Base-by-base conservation (phyloP, 345 rosid genomes). In the Gossypium turneri region DNA sequence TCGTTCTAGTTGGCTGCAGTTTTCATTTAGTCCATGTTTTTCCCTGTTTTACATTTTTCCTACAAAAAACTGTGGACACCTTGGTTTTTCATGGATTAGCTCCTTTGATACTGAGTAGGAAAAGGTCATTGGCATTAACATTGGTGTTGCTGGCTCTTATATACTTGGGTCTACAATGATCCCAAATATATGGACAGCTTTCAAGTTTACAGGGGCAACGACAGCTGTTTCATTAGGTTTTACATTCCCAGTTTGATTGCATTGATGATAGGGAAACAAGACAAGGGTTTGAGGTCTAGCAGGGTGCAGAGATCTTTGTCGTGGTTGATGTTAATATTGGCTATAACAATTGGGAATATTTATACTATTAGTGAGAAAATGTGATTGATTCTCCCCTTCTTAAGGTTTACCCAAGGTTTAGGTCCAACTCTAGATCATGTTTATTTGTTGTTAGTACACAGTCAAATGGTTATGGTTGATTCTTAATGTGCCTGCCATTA, bases 151-250 rank as follows among this genome's bases (percentile, higher is more conserved):
- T 95, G 67, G 83, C 69, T 17, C 82, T 85, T 44, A 87, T 90
- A 55, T 95, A 87, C 79, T 73, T 0, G 97, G 94, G 51, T 95
- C 99, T 7, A 91, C 98, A 9, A 85, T 87, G 94, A 87, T 93
- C 74, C 99, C 99, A 9, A 95, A 86, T 65, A 95, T 95, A 75
- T 95, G 98, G 99, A 93, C 91, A 0, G 98, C 98, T 48, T 95
- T 95, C 79, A 93, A 95, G 79, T 93, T 93, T 78, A 95, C 98
- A 1, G 99, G 99, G 27, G 98, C 99, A 16, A 93, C 99, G 34
- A 85, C 97, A 22, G 99, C 98, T 8, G 96, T 95, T 38, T 91
- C 99, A 0, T 86, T 95, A 70, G 99, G 98, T 67, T 95, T 93
- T 69, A 95, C 86, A 24, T 95, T 95, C 78, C 98, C 99, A 34